A percentile compares a stretch with the other conserved stretches of the same genome.
These are phyloP conservation scores for Rhizopus arrhizus DNA, from an alignment of 371 early-diverging fungal species.

Conservation along the genomic window DNA sequence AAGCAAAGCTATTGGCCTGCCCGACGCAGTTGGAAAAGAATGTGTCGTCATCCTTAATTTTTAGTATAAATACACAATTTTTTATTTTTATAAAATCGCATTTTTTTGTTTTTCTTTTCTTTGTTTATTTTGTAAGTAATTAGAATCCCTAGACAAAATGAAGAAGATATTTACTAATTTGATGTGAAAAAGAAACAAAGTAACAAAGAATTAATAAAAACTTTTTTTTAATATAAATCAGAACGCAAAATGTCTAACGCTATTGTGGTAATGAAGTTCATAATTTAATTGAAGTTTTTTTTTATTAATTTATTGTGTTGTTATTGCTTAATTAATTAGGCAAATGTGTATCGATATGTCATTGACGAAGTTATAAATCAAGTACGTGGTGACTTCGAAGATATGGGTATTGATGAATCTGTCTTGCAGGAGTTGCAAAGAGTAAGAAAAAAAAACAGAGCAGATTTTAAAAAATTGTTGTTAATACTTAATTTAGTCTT, in stretches of 20 bases:
- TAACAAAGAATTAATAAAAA: neutral
- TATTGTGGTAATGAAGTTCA: constrained; percentile 39
- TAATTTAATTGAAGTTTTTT: constrained; percentile 5
- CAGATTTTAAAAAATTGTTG: neutral
- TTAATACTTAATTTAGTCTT: constrained; percentile 56
- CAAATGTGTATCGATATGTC: constrained; percentile 83
- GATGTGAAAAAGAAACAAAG: neutral
- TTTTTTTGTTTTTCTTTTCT: constrained; percentile 1
- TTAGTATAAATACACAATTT: constrained; percentile 3
- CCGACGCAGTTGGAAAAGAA: neutral
- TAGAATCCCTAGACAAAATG: neutral
- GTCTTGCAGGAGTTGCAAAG: constrained; percentile 86
- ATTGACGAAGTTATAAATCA: constrained; percentile 94
- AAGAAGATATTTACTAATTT: neutral
- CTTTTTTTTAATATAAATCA: neutral
- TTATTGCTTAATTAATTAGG: constrained; percentile 33
- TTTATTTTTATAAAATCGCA: constrained; percentile 2
- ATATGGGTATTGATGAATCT: constrained; percentile 87
- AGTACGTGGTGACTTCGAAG: constrained; percentile 87
- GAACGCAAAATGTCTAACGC: constrained; percentile 44
- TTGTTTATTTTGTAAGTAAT: constrained; percentile 4
- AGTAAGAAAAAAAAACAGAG: constrained; percentile 46
- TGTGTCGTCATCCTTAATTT: neutral
- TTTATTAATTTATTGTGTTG: neutral
- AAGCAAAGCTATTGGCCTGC: too few species aligned